Conservation (phyloP, 2,329 filamentous ascomycete genomes). For the Aspergillus tamarii region DNA sequence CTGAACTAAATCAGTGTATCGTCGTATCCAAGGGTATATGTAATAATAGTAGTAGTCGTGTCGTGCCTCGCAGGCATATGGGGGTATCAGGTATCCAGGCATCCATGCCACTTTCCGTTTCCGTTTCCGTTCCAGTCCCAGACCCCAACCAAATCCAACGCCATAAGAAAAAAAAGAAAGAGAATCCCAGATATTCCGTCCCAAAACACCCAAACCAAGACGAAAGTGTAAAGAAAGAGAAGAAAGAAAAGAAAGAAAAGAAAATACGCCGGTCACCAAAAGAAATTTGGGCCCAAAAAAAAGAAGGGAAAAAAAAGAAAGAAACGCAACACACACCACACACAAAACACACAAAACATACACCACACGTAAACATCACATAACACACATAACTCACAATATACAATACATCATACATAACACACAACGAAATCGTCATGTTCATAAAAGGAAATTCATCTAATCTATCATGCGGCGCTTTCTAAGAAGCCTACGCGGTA, state of each 20-base stretch:
- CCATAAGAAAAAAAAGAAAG: constrained; percentile 1
- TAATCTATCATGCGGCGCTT: constrained; percentile 38
- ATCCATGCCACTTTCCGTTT: constrained; percentile 10
- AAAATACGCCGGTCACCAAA: constrained; percentile 5
- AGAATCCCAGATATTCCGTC: constrained; percentile 6
- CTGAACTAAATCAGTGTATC: background rate
- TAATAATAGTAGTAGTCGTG: background rate
- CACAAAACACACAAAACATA: constrained; percentile 12
- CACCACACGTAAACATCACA: constrained; percentile 23
- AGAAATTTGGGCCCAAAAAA: background rate
- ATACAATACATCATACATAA: constrained; percentile 32
- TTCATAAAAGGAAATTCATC: constrained; percentile 41
- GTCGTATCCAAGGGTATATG: constrained; percentile 2
- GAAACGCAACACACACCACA: background rate
- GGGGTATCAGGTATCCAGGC: constrained; percentile 10
- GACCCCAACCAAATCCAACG: constrained; percentile 9
- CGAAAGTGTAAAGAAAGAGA: constrained; percentile 7
- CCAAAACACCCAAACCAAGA: constrained; percentile 11
- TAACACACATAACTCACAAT: constrained; percentile 26
- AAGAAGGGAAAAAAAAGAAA: constrained; percentile 5
- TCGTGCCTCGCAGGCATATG: constrained; percentile 1
- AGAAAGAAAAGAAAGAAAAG: constrained; percentile 2
- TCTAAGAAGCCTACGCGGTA: constrained; percentile 36
- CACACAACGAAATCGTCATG: constrained; percentile 35
- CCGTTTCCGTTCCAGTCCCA: constrained; percentile 7